These are phyloP conservation scores for Trypanosoma grayi DNA, from an alignment of 208 protist species.

Conservation along the genomic window DNA sequence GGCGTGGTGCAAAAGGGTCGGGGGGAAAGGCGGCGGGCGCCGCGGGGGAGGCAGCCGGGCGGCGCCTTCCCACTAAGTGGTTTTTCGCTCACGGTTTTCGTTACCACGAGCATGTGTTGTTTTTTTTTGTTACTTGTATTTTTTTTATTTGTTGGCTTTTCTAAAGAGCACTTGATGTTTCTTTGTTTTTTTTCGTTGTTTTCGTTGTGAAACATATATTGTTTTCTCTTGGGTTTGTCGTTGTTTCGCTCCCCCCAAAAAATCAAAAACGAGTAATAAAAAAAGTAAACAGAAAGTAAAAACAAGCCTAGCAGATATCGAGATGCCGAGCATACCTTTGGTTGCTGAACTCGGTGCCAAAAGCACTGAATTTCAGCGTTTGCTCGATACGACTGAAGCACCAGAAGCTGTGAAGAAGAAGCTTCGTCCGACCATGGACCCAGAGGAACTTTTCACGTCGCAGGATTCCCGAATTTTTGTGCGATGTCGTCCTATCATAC, in stretches of 20 bases:
- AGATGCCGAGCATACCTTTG: conserved; percentile 86
- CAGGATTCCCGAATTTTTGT: conserved; percentile 89
- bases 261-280: conserved; percentile 10
- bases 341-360: conserved; percentile 82
- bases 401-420: conserved; percentile 50
- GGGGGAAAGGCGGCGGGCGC: too few relatives aligned
- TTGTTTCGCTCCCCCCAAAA: neutral
- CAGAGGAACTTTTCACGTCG: conserved; percentile 75
- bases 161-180: neutral
- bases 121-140: conserved; percentile 11
- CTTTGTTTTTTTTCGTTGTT: conserved; percentile 8
- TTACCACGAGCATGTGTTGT: conserved; percentile 23
- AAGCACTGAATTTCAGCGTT: conserved; percentile 75
- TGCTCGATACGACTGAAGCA: conserved; percentile 68
- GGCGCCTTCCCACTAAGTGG: too few relatives aligned
- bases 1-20: conserved; percentile 53
- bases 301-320: neutral
- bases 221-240: neutral
- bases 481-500: conserved; percentile 74
- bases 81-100: too few relatives aligned
- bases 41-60: too few relatives aligned
- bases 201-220: too few relatives aligned
- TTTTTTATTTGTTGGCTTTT: conserved; percentile 9
- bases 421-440: conserved; percentile 48
- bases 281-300: conserved; percentile 6